Evolutionary conservation across 2,329 filamentous ascomycete genomes (phyloP).

Genomic region (Aureobasidium pullulans): DNA sequence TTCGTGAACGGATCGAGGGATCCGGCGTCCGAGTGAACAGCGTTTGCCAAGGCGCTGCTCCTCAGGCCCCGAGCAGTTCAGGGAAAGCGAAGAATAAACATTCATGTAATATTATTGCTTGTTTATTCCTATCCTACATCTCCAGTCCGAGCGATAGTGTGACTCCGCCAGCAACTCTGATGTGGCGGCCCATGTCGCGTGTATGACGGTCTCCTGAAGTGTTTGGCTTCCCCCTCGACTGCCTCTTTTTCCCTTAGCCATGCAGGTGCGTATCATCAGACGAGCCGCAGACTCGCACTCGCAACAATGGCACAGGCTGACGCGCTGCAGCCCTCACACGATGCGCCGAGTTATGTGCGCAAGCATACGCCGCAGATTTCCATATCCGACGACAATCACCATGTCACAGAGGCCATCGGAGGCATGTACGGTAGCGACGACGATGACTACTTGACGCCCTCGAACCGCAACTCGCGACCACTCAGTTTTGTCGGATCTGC

Average conservation of each 20-base stretch:
- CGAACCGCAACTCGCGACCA: constrained; percentile 54
- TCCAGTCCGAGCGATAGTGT: not conserved
- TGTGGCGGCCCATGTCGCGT: constrained; percentile 6
- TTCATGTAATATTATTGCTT: not conserved
- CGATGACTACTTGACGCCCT: constrained; percentile 39
- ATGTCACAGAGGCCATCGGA: constrained; percentile 89
- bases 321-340: constrained; percentile 20
- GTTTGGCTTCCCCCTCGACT: constrained; percentile 7
- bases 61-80: constrained; percentile 5
- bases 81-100: constrained; percentile 11
- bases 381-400: constrained; percentile 83
- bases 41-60: not conserved
- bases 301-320: constrained; percentile 1
- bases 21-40: not conserved
- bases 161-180: not conserved
- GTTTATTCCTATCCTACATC: constrained; percentile 2
- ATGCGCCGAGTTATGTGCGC: constrained; percentile 36
- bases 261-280: constrained; percentile 12
- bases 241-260: constrained; percentile 11
- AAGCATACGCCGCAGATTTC: constrained; percentile 56
- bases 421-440: constrained; percentile 63
- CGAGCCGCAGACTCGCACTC: not conserved
- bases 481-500: constrained; percentile 65
- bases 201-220: constrained; percentile 9
- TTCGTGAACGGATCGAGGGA: not conserved